Conservation (phyloP, 225 moss, liverwort and hornwort species). For the Polytrichum formosum region DNA sequence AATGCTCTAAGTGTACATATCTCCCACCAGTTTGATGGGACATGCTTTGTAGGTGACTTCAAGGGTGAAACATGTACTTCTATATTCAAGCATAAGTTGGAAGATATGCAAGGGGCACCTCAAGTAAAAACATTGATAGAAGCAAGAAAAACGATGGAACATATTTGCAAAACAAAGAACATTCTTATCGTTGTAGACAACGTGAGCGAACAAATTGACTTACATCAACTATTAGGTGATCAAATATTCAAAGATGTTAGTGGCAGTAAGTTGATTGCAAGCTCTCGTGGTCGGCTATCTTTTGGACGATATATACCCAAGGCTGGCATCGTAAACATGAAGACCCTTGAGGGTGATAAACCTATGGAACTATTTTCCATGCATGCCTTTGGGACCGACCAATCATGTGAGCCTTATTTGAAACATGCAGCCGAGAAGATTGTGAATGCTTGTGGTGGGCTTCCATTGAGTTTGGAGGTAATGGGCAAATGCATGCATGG, state of each 20-base stretch:
- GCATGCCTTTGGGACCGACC: too few species aligned
- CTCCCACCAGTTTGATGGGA: slow-evolving; percentile 5
- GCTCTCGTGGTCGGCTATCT: neutral
- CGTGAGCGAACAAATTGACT: neutral
- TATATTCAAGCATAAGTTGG: neutral
- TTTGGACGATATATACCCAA: neutral
- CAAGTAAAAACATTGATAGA: neutral
- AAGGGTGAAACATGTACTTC: neutral
- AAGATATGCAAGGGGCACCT: neutral
- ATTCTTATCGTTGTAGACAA: slow-evolving; percentile 6
- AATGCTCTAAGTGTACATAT: slow-evolving; percentile 4
- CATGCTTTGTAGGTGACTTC: neutral
- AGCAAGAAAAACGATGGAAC: neutral
- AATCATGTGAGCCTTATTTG: too few species aligned
- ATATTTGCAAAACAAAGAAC: neutral
- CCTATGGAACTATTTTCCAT: neutral
- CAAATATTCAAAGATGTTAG: neutral
- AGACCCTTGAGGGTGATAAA: neutral
- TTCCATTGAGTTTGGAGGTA: too few species aligned
- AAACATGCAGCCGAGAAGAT: too few species aligned
- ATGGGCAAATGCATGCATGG: too few species aligned
- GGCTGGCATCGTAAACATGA: neutral
- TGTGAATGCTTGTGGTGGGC: too few species aligned
- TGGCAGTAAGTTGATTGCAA: neutral
- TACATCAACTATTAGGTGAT: slow-evolving; percentile 4